These are phyloP conservation scores for Emergomyces africanus DNA, from an alignment of 2,329 filamentous ascomycete species.

Conservation along the genomic window DNA sequence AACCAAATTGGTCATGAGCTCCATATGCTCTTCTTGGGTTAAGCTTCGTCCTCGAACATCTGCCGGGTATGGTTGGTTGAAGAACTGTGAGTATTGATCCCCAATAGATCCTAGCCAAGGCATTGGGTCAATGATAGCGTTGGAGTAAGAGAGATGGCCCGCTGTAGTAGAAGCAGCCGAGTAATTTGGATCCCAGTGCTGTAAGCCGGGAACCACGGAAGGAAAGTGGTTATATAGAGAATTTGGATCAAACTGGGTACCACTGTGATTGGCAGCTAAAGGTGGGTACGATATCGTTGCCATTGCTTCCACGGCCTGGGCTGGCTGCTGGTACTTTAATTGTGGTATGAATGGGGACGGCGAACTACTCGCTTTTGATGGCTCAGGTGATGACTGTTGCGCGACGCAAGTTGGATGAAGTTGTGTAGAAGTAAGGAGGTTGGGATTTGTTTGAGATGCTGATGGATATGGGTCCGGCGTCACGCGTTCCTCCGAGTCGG, in stretches of 20 bases:
- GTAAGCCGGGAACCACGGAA: conserved; percentile 27
- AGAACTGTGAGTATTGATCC: conserved; percentile 36
- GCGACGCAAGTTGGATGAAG: neutral
- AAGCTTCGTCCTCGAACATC: conserved; percentile 51
- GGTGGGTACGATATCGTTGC: neutral
- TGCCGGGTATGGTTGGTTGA: conserved; percentile 33
- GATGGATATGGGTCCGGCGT: conserved; percentile 12
- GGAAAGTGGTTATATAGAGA: conserved; percentile 30
- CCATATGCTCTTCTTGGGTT: conserved; percentile 67
- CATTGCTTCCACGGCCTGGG: neutral
- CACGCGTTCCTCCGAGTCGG: conserved; percentile 18
- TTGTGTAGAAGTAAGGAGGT: neutral
- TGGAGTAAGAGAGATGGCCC: conserved; percentile 22
- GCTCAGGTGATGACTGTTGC: neutral
- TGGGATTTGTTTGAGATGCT: conserved; percentile 14
- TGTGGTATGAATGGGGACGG: neutral
- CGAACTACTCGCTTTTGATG: neutral
- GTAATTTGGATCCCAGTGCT: conserved; percentile 31
- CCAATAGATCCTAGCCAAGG: conserved; percentile 32
- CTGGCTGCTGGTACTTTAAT: neutral
- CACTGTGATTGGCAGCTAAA: conserved; percentile 12
- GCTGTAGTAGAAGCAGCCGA: conserved; percentile 25
- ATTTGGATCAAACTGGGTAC: conserved; percentile 22
- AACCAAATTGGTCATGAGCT: conserved; percentile 71
- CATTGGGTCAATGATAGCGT: conserved; percentile 26